Evolutionary conservation across 495 filamentous ascomycete genomes (phyloP).

Genomic region (Xylaria nigripes): DNA sequence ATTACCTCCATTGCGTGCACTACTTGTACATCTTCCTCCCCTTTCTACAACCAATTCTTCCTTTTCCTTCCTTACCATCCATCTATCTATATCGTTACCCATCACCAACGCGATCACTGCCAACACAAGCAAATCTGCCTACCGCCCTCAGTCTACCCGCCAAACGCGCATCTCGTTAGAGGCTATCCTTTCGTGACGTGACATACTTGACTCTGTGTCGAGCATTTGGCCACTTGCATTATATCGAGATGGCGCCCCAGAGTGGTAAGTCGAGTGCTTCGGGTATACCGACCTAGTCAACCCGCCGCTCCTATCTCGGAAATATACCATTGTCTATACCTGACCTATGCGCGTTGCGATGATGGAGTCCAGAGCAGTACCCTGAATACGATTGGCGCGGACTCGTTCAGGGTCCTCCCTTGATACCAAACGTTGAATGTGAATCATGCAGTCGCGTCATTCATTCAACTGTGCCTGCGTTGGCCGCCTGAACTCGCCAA

Average conservation of each 20-base stretch:
- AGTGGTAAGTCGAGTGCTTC: conserved; percentile 18
- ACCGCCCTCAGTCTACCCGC: not conserved
- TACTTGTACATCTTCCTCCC: not conserved
- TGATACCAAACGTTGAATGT: not conserved
- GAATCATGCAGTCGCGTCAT: not conserved
- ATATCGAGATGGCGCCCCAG: conserved; percentile 23
- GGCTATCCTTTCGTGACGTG: not conserved
- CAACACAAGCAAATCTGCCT: not conserved
- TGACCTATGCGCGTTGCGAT: not conserved
- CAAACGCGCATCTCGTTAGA: not conserved
- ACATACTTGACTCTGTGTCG: not conserved
- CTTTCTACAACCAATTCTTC: not conserved
- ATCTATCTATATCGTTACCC: not conserved
- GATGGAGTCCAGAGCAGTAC: not conserved
- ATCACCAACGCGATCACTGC: no score
- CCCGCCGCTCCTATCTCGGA: not conserved
- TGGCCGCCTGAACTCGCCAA: not conserved
- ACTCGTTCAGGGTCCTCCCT: not conserved
- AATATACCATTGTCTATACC: not conserved
- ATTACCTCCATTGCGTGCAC: no score
- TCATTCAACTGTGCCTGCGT: not conserved
- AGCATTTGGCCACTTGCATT: not conserved
- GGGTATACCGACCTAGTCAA: not conserved
- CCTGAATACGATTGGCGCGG: not conserved
- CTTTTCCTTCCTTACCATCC: not conserved